Evolutionary conservation across 2,329 filamentous ascomycete genomes (phyloP).

Genomic region (Ophiostoma novo-ulmi): DNA sequence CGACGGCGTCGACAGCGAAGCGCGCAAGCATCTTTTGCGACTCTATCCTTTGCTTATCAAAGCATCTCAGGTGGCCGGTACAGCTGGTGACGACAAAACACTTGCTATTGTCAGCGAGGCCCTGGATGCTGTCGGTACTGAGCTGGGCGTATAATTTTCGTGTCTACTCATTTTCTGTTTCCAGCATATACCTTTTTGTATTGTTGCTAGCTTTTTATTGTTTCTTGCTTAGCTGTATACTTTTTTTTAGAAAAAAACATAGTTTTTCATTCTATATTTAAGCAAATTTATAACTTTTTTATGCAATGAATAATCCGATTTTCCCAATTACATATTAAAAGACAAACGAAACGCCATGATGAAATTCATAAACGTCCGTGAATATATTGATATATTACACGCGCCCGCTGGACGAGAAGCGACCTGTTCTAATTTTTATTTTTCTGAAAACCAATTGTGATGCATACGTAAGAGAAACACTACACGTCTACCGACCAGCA

Average conservation of each 20-base stretch:
- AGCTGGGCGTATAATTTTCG: conserved; percentile 40
- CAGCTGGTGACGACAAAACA: conserved; percentile 56
- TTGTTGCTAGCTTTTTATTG: neutral
- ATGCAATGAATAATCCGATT: neutral
- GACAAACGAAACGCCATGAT: conserved; percentile 7
- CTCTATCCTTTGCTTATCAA: conserved; percentile 73
- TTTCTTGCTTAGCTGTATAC: too few species aligned
- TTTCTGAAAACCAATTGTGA: neutral
- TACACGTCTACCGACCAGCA: conserved; percentile 20
- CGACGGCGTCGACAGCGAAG: conserved; percentile 49
- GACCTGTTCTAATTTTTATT: neutral
- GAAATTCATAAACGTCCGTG: neutral
- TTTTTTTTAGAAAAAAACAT: too few species aligned
- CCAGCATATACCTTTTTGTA: conserved; percentile 6
- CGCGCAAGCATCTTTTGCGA: conserved; percentile 69
- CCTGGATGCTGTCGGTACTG: conserved; percentile 57
- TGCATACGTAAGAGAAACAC: neutral
- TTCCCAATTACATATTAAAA: neutral
- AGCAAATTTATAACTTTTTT: too few species aligned
- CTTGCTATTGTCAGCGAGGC: conserved; percentile 53
- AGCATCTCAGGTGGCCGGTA: conserved; percentile 54
- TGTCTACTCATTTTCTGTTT: neutral
- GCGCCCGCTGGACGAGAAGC: neutral
- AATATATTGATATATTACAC: conserved; percentile 8
- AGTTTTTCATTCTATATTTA: too few species aligned